Conservation (phyloP, 1,284 basidiomycete species). For the Leccinum solheimii region DNA sequence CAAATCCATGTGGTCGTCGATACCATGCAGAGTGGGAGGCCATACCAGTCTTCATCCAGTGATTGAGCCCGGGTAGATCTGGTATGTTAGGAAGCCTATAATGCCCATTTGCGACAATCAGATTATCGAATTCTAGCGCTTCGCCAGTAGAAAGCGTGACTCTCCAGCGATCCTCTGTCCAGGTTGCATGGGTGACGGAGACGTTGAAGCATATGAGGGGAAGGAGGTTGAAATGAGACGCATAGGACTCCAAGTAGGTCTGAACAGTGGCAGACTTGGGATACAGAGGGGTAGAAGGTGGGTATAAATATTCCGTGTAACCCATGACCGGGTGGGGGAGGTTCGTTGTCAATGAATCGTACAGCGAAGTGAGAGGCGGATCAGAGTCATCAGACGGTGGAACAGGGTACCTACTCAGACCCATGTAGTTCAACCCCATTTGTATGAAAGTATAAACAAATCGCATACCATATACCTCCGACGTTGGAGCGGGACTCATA, state of each 20-base stretch:
- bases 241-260: slow-evolving; percentile 61
- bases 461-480: slow-evolving; percentile 69
- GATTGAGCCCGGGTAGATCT: slow-evolving; percentile 52
- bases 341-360: slow-evolving; percentile 76
- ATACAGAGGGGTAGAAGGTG: slow-evolving; percentile 67
- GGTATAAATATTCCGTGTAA: slow-evolving; percentile 61
- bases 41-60: slow-evolving; percentile 53
- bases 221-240: slow-evolving; percentile 54
- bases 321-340: slow-evolving; percentile 76
- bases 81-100: slow-evolving; percentile 65
- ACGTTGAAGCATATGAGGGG: slow-evolving; percentile 57
- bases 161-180: slow-evolving; percentile 49
- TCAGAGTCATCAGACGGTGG: slow-evolving; percentile 38
- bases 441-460: not conserved
- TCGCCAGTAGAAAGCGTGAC: slow-evolving; percentile 44
- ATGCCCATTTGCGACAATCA: slow-evolving; percentile 75
- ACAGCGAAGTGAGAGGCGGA: slow-evolving; percentile 66
- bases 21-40: slow-evolving; percentile 69
- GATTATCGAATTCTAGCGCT: slow-evolving; percentile 50
- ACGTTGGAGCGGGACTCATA: slow-evolving; percentile 66
- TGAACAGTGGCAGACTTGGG: slow-evolving; percentile 58
- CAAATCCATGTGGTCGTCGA: slow-evolving; percentile 50
- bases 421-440: not conserved
- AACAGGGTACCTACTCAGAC: slow-evolving; percentile 54
- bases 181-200: slow-evolving; percentile 45